phyloP scores from a whole-genome alignment of 768 basidiomycete species.

The Gyrodon lividus region DNA sequence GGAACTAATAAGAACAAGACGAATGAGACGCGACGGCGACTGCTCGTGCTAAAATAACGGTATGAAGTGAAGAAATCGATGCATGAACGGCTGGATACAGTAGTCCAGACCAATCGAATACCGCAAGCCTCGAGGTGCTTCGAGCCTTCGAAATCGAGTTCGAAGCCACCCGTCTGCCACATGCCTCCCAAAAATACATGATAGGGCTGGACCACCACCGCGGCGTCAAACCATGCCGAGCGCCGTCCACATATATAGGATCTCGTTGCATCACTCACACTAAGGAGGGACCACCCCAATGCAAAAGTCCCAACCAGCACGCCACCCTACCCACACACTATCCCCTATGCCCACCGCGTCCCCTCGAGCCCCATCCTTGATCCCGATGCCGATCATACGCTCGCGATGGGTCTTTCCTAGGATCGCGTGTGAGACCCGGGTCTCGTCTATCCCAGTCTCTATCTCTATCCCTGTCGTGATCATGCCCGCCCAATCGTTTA shows the following conservation, averaged over 20 bases:
- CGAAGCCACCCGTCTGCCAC: too few species aligned
- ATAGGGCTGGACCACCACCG: too few species aligned
- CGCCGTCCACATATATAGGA: too few species aligned
- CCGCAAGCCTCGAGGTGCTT: too few species aligned
- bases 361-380: not conserved
- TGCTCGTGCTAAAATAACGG: not conserved
- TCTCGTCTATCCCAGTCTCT: slow-evolving; percentile 3
- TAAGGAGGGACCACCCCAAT: not conserved
- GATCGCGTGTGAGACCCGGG: slow-evolving; percentile 8
- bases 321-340: not conserved
- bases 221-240: too few species aligned
- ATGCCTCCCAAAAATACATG: too few species aligned
- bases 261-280: too few species aligned
- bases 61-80: too few species aligned
- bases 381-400: not conserved
- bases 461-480: slow-evolving; percentile 9
- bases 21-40: not conserved
- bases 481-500: slow-evolving; percentile 11
- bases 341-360: not conserved
- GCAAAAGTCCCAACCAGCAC: not conserved
- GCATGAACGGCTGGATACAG: too few species aligned
- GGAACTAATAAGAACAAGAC: not conserved
- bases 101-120: too few species aligned
- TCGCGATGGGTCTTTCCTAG: not conserved
- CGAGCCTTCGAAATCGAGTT: too few species aligned